Percentiles rank a stretch among this genome's conserved stretches.
phyloP scores from a whole-genome alignment of 805 yeast genomes.

The Metschnikowia drakensbergensis region DNA sequence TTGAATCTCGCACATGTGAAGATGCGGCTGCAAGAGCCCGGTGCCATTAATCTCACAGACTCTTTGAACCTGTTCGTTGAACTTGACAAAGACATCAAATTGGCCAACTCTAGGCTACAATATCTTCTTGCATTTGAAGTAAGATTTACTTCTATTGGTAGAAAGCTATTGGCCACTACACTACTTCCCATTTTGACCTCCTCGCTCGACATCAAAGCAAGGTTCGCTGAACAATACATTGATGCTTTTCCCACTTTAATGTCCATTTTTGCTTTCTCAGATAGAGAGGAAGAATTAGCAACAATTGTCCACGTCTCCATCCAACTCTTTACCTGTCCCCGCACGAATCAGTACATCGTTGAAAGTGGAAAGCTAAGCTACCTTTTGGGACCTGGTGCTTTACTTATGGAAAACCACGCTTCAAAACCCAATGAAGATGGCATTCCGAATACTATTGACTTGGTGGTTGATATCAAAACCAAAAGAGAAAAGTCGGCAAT shows the following conservation, averaged over 20 bases:
- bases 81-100: constrained; percentile 8
- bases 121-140: constrained; percentile 55
- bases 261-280: constrained; percentile 44
- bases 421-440: constrained; percentile 36
- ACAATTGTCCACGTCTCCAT: constrained; percentile 30
- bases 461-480: constrained; percentile 15
- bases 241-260: constrained; percentile 51
- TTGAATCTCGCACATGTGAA: constrained; percentile 15
- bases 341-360: constrained; percentile 31
- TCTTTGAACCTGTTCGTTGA: constrained; percentile 1
- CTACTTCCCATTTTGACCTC: constrained; percentile 56
- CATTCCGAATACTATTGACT: constrained; percentile 28
- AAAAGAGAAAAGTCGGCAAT: constrained; percentile 21
- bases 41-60: not conserved
- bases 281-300: constrained; percentile 48
- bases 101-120: constrained; percentile 51
- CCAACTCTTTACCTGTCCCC: constrained; percentile 45
- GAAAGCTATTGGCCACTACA: constrained; percentile 47
- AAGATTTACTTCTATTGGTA: constrained; percentile 50
- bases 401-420: constrained; percentile 40
- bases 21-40: constrained; percentile 19
- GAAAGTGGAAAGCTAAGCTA: constrained; percentile 21
- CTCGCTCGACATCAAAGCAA: constrained; percentile 43
- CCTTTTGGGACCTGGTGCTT: constrained; percentile 45
- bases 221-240: constrained; percentile 51